Percentiles rank a stretch among this genome's conserved stretches.
phyloP scores from a whole-genome alignment of 192 early-diverging fungal genomes.

The Gorgonomyces haynaldii region DNA sequence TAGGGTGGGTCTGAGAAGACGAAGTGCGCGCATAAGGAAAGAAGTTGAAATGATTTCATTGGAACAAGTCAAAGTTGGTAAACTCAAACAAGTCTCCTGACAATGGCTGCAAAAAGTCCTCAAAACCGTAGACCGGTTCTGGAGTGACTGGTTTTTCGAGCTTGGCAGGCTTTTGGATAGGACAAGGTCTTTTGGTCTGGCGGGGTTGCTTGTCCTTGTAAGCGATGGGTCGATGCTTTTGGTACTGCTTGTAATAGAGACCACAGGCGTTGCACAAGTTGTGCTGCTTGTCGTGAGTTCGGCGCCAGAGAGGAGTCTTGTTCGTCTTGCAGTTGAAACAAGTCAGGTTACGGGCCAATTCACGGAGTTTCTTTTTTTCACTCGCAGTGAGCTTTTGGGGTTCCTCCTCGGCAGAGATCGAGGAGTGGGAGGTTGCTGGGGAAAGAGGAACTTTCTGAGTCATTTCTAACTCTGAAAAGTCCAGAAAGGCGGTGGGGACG shows the following conservation, averaged over 20 bases:
- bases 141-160: too few relatives aligned
- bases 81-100: too few relatives aligned
- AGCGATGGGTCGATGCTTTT: conserved; percentile 54
- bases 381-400: background rate
- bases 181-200: background rate
- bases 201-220: conserved; percentile 8
- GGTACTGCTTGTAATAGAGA: conserved; percentile 76
- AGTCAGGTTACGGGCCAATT: conserved; percentile 8
- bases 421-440: background rate
- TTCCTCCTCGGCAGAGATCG: background rate
- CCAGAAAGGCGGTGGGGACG: too few relatives aligned
- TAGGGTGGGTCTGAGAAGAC: too few relatives aligned
- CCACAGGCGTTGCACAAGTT: conserved; percentile 85
- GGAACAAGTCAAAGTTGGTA: too few relatives aligned
- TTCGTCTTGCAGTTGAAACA: conserved; percentile 71
- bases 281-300: conserved; percentile 62
- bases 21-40: too few relatives aligned
- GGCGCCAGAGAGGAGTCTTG: conserved; percentile 68
- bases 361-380: conserved; percentile 22
- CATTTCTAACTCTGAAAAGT: background rate
- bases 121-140: too few relatives aligned
- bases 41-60: too few relatives aligned
- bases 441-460: background rate
- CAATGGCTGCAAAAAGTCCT: too few relatives aligned
- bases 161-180: background rate